Evolutionary conservation across 2,329 filamentous ascomycete species (phyloP), one percentile per base, ranked within the genome.

Genomic region (Penicillium sp.): DNA sequence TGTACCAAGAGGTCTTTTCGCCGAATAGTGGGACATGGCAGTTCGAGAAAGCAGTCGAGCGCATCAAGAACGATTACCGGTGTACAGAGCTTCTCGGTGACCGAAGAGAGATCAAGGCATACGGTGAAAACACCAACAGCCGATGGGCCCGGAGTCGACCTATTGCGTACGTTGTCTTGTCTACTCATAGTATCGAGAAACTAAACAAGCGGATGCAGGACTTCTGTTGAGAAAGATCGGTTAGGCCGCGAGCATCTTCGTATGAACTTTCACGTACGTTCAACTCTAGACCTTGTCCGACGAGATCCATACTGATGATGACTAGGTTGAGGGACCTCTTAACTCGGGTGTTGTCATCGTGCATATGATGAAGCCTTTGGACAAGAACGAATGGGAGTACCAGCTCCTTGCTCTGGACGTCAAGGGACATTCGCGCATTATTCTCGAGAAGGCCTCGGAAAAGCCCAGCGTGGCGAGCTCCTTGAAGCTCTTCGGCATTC

Each of bases 11-110:
- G 52, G 86, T 95, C 36, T 88, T 95, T 67, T 86, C 86, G 3
- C 79, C 86, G 16, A 85, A 90, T 63, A 93, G 87, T 74, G 90
- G 89, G 69, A 91, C 86, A 13, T 80, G 83, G 46, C 83, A 93
- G 65, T 96, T 95, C 77, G 95, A 94, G 71, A 84, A 86, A 53
- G 87, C 88, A 0, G 86, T 94, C 39, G 80, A 87, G 61, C 82
- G 83, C 51, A 83, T 97, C 64, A 87, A 85, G 65, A 77, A 78
- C 42, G 86, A 94, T 62, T 67, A 78, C 0, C 76, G 80, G 47
- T 94, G 87, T 63, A 74, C 83, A 23, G 81, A 85, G 46, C 66
- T 95, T 6, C 78, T 97, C 1, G 89, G 89, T 11, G 82, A 88
- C 13, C 70, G 77, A 31, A 83, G 82, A 50, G 79, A 89, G 63